Evolutionary conservation across 176 grass and related monocot genomes (phyloP), one percentile per base, ranked within the genome.

Genomic region (Aegilops tauschii): DNA sequence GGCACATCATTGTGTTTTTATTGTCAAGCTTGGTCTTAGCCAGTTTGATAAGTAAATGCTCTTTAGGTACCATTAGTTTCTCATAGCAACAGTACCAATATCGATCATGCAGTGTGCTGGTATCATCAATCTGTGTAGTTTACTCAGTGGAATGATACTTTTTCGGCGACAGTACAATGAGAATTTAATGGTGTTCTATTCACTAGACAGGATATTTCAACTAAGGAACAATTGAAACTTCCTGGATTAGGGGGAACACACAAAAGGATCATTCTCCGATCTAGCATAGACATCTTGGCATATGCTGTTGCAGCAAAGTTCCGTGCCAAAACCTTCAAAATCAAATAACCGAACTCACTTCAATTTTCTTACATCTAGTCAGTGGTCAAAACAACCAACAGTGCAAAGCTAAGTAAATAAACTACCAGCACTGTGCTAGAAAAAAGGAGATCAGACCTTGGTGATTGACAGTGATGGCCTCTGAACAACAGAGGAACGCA

Each of bases 401-500:
- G 14, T 39, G 6, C 50, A 1, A 83, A 49, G 25, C 13, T 83
- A 35, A 72, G 1, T 52, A 28, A 77, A 64, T 52, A 59, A 64
- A 82, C 10, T 32, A 50, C 18, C 20, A 84, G 8, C 75, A 13
- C 12, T 31, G 73, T 27, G 66, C 25, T 69, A 70, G 39, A 3
- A 59, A 29, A 28, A 21, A 25, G 27, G 54, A 90, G 62, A 76
- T 30, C 69, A 76, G 64, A 85, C 69, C 83, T 85, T 81, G 61
- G 14, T 6, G 16, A 61, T 56, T 74, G 54, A 50, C 59, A 54
- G 20, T 12, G 34, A 40, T 63, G 8, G 36, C 25, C 58, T 23
- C 56, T 16, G 18, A 52, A 52, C 49, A 52, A 52, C 14, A 52
- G 49, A 52, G 75, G 36, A 54, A 34, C 11, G 6, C 27, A 21